Conservation (phyloP, 345 rosid species). For the Bretschneidera sinensis region DNA sequence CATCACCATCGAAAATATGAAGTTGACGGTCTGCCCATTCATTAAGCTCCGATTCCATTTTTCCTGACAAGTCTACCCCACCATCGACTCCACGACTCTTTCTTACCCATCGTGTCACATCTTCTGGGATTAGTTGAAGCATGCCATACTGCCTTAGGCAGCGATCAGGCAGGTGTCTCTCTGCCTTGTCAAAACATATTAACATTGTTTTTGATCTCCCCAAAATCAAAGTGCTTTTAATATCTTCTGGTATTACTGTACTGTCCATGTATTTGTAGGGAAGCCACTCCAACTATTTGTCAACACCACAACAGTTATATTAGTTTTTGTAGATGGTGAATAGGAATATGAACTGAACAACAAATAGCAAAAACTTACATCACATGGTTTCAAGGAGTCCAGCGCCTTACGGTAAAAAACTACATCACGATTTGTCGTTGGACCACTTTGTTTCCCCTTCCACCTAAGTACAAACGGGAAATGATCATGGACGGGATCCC, state of each 20-base stretch:
- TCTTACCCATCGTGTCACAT: conserved; percentile 85
- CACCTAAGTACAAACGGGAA: conserved; percentile 87
- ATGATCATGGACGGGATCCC: conserved; percentile 71
- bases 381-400: conserved; percentile 69
- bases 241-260: conserved; percentile 60
- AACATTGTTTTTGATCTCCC: conserved; percentile 95
- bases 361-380: conserved; percentile 38
- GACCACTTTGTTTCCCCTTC: conserved; percentile 97
- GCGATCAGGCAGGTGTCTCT: conserved; percentile 97
- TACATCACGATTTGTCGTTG: conserved; percentile 84
- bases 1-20: conserved; percentile 57
- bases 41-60: conserved; percentile 84
- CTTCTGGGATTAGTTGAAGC: conserved; percentile 76
- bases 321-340: neutral
- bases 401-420: conserved; percentile 81
- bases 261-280: conserved; percentile 73
- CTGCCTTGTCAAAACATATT: conserved; percentile 96
- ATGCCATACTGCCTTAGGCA: conserved; percentile 80
- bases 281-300: conserved; percentile 79
- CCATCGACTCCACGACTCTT: conserved; percentile 98
- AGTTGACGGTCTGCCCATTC: conserved; percentile 79
- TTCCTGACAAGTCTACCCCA: conserved; percentile 84
- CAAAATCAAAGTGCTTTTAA: conserved; percentile 50
- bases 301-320: conserved; percentile 10
- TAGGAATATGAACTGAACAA: conserved; percentile 1